Percentiles rank a stretch among this genome's conserved stretches.
Conservation (phyloP, 192 early-diverging fungal species). For the Chytriomyces hyalinus region DNA sequence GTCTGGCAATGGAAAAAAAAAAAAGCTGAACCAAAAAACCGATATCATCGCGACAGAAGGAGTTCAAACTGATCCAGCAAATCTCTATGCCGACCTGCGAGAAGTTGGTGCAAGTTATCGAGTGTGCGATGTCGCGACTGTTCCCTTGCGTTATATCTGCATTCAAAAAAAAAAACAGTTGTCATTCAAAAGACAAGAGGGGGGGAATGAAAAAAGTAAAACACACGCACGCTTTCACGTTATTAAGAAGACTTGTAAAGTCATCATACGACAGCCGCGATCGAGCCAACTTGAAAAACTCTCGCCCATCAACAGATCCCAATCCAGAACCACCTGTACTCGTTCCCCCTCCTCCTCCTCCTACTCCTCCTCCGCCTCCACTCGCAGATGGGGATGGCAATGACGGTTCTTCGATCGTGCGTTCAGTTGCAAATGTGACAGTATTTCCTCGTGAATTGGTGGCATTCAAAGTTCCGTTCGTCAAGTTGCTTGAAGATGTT, state of each 20-base stretch:
- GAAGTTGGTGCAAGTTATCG: background rate
- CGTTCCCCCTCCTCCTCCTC: background rate
- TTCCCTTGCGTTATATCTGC: slow-evolving; percentile 23
- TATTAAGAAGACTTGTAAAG: slow-evolving; percentile 23
- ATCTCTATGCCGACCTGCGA: slow-evolving; percentile 17
- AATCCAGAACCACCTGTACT: background rate
- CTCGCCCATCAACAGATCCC: slow-evolving; percentile 22
- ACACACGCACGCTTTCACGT: slow-evolving; percentile 26
- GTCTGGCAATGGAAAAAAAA: background rate
- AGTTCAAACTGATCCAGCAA: slow-evolving; percentile 24
- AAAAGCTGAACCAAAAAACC: background rate
- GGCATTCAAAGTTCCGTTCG: too few species aligned
- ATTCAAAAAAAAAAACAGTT: background rate
- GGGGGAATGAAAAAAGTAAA: background rate
- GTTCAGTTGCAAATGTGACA: too few species aligned
- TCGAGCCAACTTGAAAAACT: slow-evolving; percentile 23
- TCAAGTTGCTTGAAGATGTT: too few species aligned
- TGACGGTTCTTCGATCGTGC: too few species aligned
- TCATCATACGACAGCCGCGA: slow-evolving; percentile 12
- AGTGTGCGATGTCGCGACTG: slow-evolving; percentile 8
- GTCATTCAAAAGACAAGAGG: background rate
- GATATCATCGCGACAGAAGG: slow-evolving; percentile 19
- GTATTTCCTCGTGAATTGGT: too few species aligned
- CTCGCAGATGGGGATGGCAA: too few species aligned
- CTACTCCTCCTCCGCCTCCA: too few species aligned